phyloP scores from a whole-genome alignment of 352 stramenopile genomes.

The Globisporangium irregulare region DNA sequence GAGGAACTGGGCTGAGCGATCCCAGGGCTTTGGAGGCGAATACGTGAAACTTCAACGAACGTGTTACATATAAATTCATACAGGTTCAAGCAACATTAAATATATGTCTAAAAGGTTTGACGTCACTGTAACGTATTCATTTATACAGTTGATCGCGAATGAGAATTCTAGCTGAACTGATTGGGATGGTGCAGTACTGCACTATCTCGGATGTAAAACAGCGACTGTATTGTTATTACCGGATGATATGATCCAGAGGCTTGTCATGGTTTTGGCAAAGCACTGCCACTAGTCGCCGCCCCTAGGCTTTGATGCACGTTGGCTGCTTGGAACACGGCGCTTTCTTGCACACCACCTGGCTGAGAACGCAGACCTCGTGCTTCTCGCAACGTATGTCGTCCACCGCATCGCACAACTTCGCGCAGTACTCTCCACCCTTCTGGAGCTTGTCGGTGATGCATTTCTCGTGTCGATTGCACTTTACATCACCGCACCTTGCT shows the following conservation, averaged over 20 bases:
- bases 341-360: neutral
- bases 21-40: neutral
- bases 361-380: slow-evolving; percentile 3
- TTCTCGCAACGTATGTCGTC: neutral
- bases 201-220: neutral
- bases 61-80: neutral
- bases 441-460: neutral
- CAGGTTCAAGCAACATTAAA: neutral
- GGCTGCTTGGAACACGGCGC: neutral
- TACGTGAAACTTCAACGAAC: slow-evolving; percentile 2
- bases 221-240: neutral
- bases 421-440: neutral
- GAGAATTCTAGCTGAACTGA: neutral
- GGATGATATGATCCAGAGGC: neutral
- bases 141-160: neutral
- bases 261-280: too few relatives aligned
- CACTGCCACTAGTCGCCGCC: too few relatives aligned
- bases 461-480: neutral
- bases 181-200: neutral
- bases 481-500: neutral
- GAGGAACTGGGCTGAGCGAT: neutral
- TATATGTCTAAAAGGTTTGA: neutral
- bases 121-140: neutral
- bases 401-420: neutral
- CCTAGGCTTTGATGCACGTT: neutral